These are phyloP conservation scores for Neurospora sp. DNA, from an alignment of 495 filamentous ascomycete species.

Conservation along the genomic window DNA sequence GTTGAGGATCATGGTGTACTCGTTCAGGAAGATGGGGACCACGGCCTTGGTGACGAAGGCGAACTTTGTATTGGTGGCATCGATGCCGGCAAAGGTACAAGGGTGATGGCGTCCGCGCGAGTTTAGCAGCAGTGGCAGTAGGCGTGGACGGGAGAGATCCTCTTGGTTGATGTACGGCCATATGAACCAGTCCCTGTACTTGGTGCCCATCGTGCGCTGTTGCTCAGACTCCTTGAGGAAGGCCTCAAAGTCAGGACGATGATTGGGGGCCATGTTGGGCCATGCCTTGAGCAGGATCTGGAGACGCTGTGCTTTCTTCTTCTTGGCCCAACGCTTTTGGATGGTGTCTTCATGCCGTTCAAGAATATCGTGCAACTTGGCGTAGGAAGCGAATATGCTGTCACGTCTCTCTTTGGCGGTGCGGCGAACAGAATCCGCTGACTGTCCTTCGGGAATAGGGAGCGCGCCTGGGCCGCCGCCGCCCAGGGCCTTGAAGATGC, in stretches of 20 bases:
- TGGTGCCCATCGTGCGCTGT: background rate
- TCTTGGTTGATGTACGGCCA: conserved; percentile 52
- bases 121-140: conserved; percentile 40
- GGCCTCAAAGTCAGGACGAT: conserved; percentile 43
- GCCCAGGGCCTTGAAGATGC: conserved; percentile 1
- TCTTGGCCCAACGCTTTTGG: conserved; percentile 41
- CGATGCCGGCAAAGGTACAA: conserved; percentile 27
- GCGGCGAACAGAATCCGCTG: background rate
- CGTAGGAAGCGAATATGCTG: background rate
- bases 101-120: conserved; percentile 36
- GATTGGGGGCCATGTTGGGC: conserved; percentile 38
- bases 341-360: conserved; percentile 36
- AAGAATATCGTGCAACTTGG: conserved; percentile 16
- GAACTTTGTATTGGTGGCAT: conserved; percentile 23
- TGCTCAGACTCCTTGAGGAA: conserved; percentile 19
- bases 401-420: background rate
- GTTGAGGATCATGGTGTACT: conserved; percentile 34
- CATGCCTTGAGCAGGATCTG: conserved; percentile 32
- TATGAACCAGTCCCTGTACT: conserved; percentile 21
- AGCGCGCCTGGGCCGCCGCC: background rate
- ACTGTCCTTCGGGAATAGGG: background rate
- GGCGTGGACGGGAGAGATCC: conserved; percentile 35
- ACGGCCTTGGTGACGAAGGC: conserved; percentile 19
- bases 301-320: conserved; percentile 27
- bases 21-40: conserved; percentile 26